Evolutionary conservation across 306 rosid genomes (phyloP).

Genomic region (Vigna trinervia): DNA sequence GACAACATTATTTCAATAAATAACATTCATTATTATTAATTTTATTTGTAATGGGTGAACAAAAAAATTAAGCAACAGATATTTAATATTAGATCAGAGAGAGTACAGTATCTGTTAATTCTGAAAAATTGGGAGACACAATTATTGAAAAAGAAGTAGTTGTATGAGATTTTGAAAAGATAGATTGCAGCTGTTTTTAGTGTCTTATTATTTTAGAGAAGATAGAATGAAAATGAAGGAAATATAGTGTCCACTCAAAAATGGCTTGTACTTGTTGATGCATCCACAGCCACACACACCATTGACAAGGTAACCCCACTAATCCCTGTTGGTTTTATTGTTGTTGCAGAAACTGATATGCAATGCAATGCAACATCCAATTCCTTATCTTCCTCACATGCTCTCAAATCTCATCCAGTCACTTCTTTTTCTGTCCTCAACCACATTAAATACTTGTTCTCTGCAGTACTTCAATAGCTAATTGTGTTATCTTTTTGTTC

Average conservation of each 20-base stretch:
- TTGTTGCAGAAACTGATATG: constrained; percentile 1
- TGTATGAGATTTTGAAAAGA: neutral
- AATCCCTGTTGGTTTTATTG: neutral
- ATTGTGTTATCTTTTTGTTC: neutral
- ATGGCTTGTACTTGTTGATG: constrained; percentile 1
- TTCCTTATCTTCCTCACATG: constrained; percentile 54
- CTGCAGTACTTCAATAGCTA: neutral
- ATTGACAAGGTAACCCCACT: constrained; percentile 31
- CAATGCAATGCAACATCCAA: constrained; percentile 5
- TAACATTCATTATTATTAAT: too few relatives aligned
- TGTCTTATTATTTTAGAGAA: neutral
- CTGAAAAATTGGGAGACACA: neutral
- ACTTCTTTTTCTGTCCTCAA: constrained; percentile 21
- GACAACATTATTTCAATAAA: too few relatives aligned
- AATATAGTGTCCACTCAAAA: constrained; percentile 34
- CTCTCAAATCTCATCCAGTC: constrained; percentile 46
- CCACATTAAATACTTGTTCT: neutral
- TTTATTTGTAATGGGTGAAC: too few relatives aligned
- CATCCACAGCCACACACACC: constrained; percentile 48
- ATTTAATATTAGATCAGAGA: too few relatives aligned
- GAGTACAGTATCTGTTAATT: neutral
- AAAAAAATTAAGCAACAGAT: too few relatives aligned
- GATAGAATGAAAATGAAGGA: constrained; percentile 37
- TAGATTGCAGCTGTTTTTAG: neutral
- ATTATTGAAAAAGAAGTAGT: neutral